Percentiles rank a stretch among this genome's conserved stretches.
These are phyloP conservation scores for Cercospora beticola DNA, from an alignment of 2,329 filamentous ascomycete genomes.

Conservation along the genomic window DNA sequence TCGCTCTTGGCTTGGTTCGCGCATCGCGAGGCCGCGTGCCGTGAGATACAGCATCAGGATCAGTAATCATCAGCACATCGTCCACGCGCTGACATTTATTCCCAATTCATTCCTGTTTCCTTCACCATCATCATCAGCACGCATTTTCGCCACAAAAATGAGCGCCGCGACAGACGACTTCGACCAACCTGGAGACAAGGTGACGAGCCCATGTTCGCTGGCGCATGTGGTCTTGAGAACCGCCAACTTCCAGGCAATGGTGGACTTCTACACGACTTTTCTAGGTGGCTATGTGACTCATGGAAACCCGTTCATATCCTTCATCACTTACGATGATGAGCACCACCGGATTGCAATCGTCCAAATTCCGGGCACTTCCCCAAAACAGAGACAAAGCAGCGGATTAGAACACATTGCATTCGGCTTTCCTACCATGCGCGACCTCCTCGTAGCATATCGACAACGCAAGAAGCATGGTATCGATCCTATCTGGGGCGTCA, in stretches of 20 bases:
- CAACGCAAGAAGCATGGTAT: neutral
- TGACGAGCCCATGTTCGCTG: constrained; percentile 12
- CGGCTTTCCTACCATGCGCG: neutral
- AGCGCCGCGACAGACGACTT: neutral
- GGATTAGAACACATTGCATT: neutral
- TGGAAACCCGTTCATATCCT: neutral
- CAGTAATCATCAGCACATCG: neutral
- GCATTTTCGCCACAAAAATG: neutral
- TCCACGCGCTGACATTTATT: neutral
- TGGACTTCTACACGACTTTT: constrained; percentile 31
- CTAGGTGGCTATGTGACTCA: constrained; percentile 22
- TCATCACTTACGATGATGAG: neutral
- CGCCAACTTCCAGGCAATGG: constrained; percentile 27
- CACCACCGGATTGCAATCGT: neutral
- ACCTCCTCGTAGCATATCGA: neutral
- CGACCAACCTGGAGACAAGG: neutral
- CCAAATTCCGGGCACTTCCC: neutral
- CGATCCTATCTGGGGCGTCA: constrained; percentile 22
- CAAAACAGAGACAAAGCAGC: neutral
- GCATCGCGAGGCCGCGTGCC: neutral
- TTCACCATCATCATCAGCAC: neutral
- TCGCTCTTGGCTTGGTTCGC: neutral
- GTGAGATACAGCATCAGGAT: neutral
- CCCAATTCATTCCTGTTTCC: neutral
- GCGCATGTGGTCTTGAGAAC: constrained; percentile 35